Conservation (phyloP, 2,329 filamentous ascomycete genomes). For the Fusarium abutilonis region DNA sequence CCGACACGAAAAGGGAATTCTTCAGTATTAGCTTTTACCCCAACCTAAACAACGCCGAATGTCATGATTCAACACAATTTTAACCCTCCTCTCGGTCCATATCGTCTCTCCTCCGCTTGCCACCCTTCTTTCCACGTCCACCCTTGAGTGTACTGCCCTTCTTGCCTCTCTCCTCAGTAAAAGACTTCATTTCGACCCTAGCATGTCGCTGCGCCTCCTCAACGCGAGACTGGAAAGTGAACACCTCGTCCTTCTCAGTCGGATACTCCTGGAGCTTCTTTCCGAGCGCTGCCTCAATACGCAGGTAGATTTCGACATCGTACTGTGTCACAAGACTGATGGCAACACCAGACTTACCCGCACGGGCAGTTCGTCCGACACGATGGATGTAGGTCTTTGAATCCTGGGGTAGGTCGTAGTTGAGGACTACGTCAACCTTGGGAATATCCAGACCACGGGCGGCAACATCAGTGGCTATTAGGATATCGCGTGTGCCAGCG, state of each 20-base stretch:
- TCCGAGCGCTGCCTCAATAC: slow-evolving; percentile 84
- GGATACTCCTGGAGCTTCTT: slow-evolving; percentile 77
- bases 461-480: slow-evolving; percentile 94
- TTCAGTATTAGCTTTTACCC: slow-evolving; percentile 21
- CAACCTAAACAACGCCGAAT: slow-evolving; percentile 29
- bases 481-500: slow-evolving; percentile 79
- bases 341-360: slow-evolving; percentile 84
- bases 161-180: slow-evolving; percentile 75
- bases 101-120: slow-evolving; percentile 60
- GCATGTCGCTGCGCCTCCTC: slow-evolving; percentile 86
- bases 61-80: slow-evolving; percentile 20
- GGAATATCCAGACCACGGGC: slow-evolving; percentile 93
- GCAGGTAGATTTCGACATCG: slow-evolving; percentile 80
- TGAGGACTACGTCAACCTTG: slow-evolving; percentile 86
- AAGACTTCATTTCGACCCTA: slow-evolving; percentile 80
- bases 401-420: slow-evolving; percentile 84
- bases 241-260: slow-evolving; percentile 81
- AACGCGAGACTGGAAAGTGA: slow-evolving; percentile 80
- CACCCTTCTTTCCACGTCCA: slow-evolving; percentile 56
- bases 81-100: slow-evolving; percentile 83
- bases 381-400: slow-evolving; percentile 92
- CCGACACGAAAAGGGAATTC: slow-evolving; percentile 10
- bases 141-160: slow-evolving; percentile 56
- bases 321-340: slow-evolving; percentile 88
- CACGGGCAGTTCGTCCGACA: slow-evolving; percentile 87